These are phyloP conservation scores for Aspergillus saccharolyticus DNA, from an alignment of 495 filamentous ascomycete genomes.

Conservation along the genomic window DNA sequence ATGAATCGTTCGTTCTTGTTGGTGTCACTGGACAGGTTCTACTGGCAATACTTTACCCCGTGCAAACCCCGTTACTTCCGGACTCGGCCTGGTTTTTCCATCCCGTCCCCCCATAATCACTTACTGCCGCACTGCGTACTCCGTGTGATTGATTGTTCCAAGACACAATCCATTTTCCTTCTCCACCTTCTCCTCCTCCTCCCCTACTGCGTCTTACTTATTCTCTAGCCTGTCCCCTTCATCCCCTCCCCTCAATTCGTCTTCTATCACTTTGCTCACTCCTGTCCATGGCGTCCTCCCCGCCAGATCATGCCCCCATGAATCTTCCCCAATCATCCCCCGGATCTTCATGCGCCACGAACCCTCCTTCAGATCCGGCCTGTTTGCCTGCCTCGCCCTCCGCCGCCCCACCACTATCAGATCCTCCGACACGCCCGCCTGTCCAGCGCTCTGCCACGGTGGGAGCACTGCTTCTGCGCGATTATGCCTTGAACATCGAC, in stretches of 20 bases:
- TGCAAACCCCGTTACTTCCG: conserved; percentile 36
- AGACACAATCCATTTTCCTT: not conserved
- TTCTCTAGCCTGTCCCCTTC: not conserved
- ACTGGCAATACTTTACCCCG: conserved; percentile 2
- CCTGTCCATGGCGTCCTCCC: conserved; percentile 21
- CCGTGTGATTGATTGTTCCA: not conserved
- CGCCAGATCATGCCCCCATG: conserved; percentile 13
- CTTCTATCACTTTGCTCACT: not conserved
- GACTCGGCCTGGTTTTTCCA: conserved; percentile 14
- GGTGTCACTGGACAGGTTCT: not conserved
- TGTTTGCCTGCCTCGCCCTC: conserved; percentile 12
- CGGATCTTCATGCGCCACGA: not conserved
- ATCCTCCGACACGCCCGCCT: conserved; percentile 2
- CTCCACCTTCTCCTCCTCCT: conserved; percentile 13
- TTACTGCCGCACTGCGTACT: too few species aligned
- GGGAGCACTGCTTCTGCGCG: conserved; percentile 36
- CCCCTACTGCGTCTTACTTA: conserved; percentile 12
- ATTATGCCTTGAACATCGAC: conserved; percentile 42
- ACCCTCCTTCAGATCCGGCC: conserved; percentile 9
- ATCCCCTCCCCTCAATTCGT: not conserved
- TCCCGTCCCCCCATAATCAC: too few species aligned
- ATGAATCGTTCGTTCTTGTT: not conserved
- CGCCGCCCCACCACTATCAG: conserved; percentile 19
- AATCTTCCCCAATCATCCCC: conserved; percentile 8
- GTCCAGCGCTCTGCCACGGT: conserved; percentile 14